These are phyloP conservation scores for Ogataea glucozyma DNA, from an alignment of 805 yeast species.

Conservation along the genomic window DNA sequence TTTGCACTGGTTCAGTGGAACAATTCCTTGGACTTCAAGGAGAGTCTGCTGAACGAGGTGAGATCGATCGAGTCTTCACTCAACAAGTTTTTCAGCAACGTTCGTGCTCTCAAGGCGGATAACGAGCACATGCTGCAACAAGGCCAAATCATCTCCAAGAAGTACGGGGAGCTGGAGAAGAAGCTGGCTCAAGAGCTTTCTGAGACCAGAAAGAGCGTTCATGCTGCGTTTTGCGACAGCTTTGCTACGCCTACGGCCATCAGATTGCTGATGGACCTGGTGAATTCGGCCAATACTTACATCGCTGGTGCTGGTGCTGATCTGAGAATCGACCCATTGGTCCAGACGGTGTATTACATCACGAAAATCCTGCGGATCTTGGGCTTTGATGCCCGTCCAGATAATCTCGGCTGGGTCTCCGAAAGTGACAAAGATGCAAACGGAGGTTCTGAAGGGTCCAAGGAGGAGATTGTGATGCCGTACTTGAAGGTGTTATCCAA, in stretches of 20 bases:
- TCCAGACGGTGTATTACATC: constrained; percentile 65
- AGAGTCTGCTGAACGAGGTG: constrained; percentile 73
- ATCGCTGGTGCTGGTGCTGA: constrained; percentile 54
- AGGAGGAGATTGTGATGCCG: constrained; percentile 77
- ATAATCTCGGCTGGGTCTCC: constrained; percentile 80
- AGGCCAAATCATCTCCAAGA: constrained; percentile 61
- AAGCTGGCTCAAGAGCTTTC: constrained; percentile 42
- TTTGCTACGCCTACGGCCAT: constrained; percentile 77
- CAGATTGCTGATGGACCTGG: constrained; percentile 63
- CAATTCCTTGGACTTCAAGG: constrained; percentile 88
- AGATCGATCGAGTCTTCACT: constrained; percentile 71
- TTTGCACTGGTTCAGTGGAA: constrained; percentile 95
- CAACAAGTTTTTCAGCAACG: constrained; percentile 80
- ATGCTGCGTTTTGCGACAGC: constrained; percentile 85
- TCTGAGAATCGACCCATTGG: constrained; percentile 63
- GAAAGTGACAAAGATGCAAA: constrained; percentile 25
- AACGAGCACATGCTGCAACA: constrained; percentile 49
- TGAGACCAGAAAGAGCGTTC: constrained; percentile 60
- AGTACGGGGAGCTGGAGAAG: constrained; percentile 56
- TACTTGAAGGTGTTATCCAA: constrained; percentile 72
- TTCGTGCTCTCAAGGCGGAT: constrained; percentile 79
- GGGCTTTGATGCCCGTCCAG: constrained; percentile 74
- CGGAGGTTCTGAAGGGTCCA: constrained; percentile 25
- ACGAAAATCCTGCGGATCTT: constrained; percentile 68
- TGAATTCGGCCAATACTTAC: constrained; percentile 72